A percentile compares a stretch with the other conserved stretches of the same genome.
phyloP scores from a whole-genome alignment of 208 protist genomes.

The Crithidia thermophila region DNA sequence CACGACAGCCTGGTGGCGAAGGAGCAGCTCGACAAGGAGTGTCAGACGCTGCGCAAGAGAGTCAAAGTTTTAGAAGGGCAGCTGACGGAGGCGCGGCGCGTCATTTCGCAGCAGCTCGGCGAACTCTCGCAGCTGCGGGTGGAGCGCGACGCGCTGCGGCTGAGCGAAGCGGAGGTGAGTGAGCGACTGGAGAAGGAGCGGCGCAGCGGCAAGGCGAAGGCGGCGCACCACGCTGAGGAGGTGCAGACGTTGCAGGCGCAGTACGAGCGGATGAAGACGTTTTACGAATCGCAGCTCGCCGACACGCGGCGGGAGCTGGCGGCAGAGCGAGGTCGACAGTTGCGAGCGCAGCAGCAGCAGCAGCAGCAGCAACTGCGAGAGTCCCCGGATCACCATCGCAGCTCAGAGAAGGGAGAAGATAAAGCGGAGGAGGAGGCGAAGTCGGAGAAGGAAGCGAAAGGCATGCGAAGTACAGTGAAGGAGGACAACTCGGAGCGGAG shows the following conservation, averaged over 20 bases:
- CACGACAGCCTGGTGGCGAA: conserved; percentile 60
- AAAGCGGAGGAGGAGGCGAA: background rate
- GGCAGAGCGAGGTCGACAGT: conserved; percentile 36
- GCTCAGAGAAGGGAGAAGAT: background rate
- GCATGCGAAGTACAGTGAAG: too few species aligned
- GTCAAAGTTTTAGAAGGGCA: conserved; percentile 47
- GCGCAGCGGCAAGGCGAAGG: conserved; percentile 35
- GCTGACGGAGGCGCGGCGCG: conserved; percentile 58
- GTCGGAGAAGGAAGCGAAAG: background rate
- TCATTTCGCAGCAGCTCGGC: conserved; percentile 76
- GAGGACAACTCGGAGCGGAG: too few species aligned
- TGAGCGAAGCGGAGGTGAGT: conserved; percentile 40
- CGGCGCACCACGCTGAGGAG: conserved; percentile 57
- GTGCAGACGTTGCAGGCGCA: conserved; percentile 55
- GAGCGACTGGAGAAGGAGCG: conserved; percentile 59
- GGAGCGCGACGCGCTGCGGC: conserved; percentile 44
- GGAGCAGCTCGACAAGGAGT: conserved; percentile 70
- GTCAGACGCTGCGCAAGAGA: conserved; percentile 45
- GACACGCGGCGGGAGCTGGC: conserved; percentile 75
- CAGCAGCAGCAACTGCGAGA: background rate
- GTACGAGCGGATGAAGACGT: conserved; percentile 69
- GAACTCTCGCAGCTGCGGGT: conserved; percentile 55
- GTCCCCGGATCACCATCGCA: background rate
- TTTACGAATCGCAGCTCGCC: conserved; percentile 77
- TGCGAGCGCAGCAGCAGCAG: conserved; percentile 9